A percentile compares a stretch with the other conserved stretches of the same genome.
phyloP scores from a whole-genome alignment of 2,329 filamentous ascomycete genomes.

The Cladophialophora yegresii region DNA sequence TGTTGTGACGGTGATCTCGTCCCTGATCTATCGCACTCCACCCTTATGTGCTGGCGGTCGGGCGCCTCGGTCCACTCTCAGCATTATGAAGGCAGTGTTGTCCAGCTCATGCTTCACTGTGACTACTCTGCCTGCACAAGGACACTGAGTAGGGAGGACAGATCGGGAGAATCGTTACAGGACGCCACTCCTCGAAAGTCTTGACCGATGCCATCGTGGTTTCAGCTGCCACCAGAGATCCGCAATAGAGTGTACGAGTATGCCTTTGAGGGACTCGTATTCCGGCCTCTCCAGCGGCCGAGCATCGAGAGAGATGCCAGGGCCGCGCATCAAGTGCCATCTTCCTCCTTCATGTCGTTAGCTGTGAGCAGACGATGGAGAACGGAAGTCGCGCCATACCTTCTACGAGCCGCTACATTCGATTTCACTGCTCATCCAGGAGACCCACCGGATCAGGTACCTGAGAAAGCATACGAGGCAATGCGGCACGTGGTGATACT shows the following conservation, averaged over 20 bases:
- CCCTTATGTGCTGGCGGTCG: neutral
- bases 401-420: constrained; percentile 8
- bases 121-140: neutral
- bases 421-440: constrained; percentile 13
- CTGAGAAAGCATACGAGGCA: neutral
- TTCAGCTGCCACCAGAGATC: constrained; percentile 15
- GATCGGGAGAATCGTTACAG: neutral
- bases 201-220: constrained; percentile 10
- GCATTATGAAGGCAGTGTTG: neutral
- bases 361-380: constrained; percentile 17
- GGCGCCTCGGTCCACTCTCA: neutral
- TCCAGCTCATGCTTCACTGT: neutral
- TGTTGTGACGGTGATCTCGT: neutral
- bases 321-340: neutral
- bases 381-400: constrained; percentile 10
- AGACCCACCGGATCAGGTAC: neutral
- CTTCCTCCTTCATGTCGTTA: constrained; percentile 8
- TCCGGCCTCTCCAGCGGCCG: constrained; percentile 3
- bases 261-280: constrained; percentile 6
- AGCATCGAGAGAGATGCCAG: neutral
- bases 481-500: constrained; percentile 16
- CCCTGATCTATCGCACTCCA: neutral
- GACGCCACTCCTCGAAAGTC: neutral
- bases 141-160: neutral
- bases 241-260: constrained; percentile 14